Base-by-base conservation (phyloP, 2,329 filamentous ascomycete species). In the Phialocephala sp. region DNA sequence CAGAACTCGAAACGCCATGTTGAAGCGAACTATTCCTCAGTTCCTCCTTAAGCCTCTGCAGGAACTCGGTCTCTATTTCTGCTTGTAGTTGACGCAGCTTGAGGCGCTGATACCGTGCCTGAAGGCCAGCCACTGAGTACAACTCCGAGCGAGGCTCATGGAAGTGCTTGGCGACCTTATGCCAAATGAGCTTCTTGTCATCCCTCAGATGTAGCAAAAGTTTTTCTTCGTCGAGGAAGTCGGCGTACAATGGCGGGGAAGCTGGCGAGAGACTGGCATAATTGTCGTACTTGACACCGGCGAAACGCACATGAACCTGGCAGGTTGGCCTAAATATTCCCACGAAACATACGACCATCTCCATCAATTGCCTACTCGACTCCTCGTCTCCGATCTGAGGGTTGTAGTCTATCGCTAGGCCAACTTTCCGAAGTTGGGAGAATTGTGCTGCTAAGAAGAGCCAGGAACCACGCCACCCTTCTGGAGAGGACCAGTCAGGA, bases 141-240 rank as follows among this genome's bases (percentile, higher is more conserved):
- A 54, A 8, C 14, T 54, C 50, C 12, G 24, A 54, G 22, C 50
- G 50, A 54, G 50, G 50, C 4, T 54, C 50, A n/a, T 54, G 12
- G 50, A 54, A 54, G 24, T 32, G 22, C 14, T 35, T 54, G 3
- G 50, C 50, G 27, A 54, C 27, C 4, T 54, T 27, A 8, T 54
- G 50, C 50, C 50, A 54, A 35, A 54, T 54, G 14, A 54, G 50
- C 18, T 54, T 54, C 50, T 27, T 12, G 1, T 54, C 50, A 12
- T 54, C 50, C 15, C 50, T 54, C 24, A 54, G 18, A 5, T n/a
- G 50, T 3, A 54, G 27, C 50, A 54, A n/a, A 6, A 32, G 22
- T 24, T 32, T 54, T 12, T 54, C 50, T 18, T 54, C 50, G 9
- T 54, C 50, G 4, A 54, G 14, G 8, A 54, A 12, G 6, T 54